phyloP scores from a whole-genome alignment of 73 alveolate genomes.

The Stentor coeruleus region DNA sequence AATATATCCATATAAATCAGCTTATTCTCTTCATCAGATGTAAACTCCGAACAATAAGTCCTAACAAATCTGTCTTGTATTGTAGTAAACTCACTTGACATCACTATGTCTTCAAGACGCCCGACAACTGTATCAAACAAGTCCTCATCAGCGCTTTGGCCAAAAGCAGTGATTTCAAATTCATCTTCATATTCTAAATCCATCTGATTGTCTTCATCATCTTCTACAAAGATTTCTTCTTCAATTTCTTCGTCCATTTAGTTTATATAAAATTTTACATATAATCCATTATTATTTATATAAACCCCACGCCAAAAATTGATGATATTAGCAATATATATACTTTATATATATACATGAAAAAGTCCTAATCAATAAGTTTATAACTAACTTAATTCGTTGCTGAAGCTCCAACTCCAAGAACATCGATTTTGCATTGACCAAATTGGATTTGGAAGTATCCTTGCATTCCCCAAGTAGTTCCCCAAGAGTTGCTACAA shows the following conservation, averaged over 20 bases:
- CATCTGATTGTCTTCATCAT: not conserved
- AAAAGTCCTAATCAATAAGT: no score
- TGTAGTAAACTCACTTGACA: conserved; percentile 8
- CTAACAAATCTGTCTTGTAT: not conserved
- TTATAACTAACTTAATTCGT: no score
- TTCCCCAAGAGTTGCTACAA: conserved; percentile 71
- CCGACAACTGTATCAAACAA: conserved; percentile 18
- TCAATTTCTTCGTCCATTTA: not conserved
- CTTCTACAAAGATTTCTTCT: not conserved
- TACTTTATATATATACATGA: no score
- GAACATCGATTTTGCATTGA: not conserved
- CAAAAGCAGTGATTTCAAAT: conserved; percentile 20
- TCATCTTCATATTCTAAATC: conserved; percentile 7
- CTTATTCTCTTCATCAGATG: conserved; percentile 25
- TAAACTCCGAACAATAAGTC: conserved; percentile 17
- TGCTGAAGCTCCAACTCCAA: no score
- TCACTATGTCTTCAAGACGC: not conserved
- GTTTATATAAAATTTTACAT: no score
- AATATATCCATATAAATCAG: conserved; percentile 30
- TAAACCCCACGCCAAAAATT: no score
- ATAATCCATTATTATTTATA: no score
- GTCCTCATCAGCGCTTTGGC: conserved; percentile 2
- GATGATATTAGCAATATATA: no score
- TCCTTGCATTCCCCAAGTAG: conserved; percentile 79
- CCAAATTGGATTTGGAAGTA: not conserved